phyloP scores from a whole-genome alignment of 768 basidiomycete genomes.

The Leccinum longicurvipes region DNA sequence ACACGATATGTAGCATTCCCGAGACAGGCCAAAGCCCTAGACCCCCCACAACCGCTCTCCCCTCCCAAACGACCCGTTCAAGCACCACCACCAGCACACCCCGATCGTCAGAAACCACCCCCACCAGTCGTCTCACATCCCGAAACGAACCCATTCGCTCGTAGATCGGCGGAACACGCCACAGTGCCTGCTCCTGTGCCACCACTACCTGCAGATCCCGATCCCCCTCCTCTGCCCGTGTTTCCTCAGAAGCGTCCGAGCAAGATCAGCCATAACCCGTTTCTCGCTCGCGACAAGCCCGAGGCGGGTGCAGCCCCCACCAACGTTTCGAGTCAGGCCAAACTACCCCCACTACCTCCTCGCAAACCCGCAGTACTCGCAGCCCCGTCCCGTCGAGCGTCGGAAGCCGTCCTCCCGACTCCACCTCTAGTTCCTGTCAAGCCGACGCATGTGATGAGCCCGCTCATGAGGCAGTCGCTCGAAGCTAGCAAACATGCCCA shows the following conservation, averaged over 20 bases:
- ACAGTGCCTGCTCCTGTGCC: neutral
- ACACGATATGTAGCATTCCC: constrained; percentile 17
- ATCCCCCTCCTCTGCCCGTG: neutral
- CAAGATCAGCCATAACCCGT: constrained; percentile 32
- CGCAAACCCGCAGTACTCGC: constrained; percentile 33
- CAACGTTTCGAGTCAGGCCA: constrained; percentile 12
- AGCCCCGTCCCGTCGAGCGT: constrained; percentile 17
- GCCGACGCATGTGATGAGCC: constrained; percentile 50
- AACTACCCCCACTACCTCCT: constrained; percentile 32
- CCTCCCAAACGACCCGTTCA: constrained; percentile 22
- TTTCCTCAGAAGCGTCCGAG: constrained; percentile 12
- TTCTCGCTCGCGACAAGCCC: constrained; percentile 24
- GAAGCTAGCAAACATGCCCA: constrained; percentile 72
- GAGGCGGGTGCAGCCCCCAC: constrained; percentile 3
- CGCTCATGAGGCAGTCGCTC: constrained; percentile 69
- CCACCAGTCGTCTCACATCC: constrained; percentile 18
- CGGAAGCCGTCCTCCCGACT: constrained; percentile 10
- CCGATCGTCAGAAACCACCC: constrained; percentile 24
- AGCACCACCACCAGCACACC: constrained; percentile 26
- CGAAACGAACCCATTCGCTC: constrained; percentile 31
- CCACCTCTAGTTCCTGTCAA: constrained; percentile 24
- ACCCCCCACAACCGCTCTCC: constrained; percentile 13
- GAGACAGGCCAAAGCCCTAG: constrained; percentile 1
- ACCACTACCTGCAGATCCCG: constrained; percentile 5
- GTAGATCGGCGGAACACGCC: constrained; percentile 20